Evolutionary conservation across 1,284 basidiomycete species (phyloP), one percentile per base, ranked within the genome.

Genomic region (Cryptococcus sp.): DNA sequence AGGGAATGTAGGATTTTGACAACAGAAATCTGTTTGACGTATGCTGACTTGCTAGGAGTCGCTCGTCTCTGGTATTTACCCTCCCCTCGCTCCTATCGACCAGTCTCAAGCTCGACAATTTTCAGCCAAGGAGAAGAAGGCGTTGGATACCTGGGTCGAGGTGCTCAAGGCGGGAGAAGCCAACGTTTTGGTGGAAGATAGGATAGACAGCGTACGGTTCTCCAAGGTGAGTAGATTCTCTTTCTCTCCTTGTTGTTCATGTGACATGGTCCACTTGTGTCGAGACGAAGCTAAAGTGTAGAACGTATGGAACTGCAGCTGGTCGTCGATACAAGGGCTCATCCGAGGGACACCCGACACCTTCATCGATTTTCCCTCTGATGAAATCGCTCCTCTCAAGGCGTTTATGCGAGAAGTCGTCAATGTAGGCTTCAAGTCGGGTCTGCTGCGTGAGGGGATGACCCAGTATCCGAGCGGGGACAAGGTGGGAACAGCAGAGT

Each of bases 251-350:
- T n/a, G 19, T 14, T 23, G 42, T 45, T 18, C 19, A 14, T 7
- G 28, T 31, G 28, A 31, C 9, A 7, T 31, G 28, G 24, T 6
- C 10, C 25, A 5, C n/a, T n/a, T n/a, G n/a, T n/a, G n/a, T n/a
- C n/a, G n/a, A n/a, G n/a, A n/a, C n/a, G n/a, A n/a, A n/a, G n/a
- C n/a, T n/a, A n/a, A n/a, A n/a, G n/a, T n/a, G 12, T 54, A 71
- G 69, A 72, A 72, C 59, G 60, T 72, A 1, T 67, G 65, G 65
- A 73, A 71, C 40, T 60, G 59, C 33, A 58, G 62, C 23, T 67
- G 66, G 61, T 64, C 68, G 0, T 59, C 62, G 1, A 56, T 70
- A 19, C 61, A 68, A 45, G 62, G 63, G 18, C 57, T 72, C 6
- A 55, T 63, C n/a, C 63, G 67, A 9, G 57, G 60, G 7, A 62